Conservation (phyloP, 805 yeast genomes). For the Kodamaea kakaduensis region DNA sequence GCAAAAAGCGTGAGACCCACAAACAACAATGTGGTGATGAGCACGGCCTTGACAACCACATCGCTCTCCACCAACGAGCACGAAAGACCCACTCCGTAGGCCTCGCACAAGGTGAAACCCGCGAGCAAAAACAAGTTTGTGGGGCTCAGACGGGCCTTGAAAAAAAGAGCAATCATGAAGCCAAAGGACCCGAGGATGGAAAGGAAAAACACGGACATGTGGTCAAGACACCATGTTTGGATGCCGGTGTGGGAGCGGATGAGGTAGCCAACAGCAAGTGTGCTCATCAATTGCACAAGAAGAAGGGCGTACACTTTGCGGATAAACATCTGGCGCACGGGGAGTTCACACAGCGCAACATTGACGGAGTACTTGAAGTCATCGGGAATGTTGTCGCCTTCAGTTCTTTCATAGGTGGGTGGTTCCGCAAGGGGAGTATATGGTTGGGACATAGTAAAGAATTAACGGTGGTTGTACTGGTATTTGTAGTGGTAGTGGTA, state of each 20-base stretch:
- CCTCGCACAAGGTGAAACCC: constrained; percentile 70
- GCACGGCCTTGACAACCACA: constrained; percentile 65
- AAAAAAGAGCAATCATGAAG: constrained; percentile 57
- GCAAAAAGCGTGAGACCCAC: constrained; percentile 77
- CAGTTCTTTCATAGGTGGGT: constrained; percentile 15
- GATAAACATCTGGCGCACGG: constrained; percentile 70
- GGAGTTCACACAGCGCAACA: constrained; percentile 73
- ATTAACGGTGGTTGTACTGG: too few relatives aligned
- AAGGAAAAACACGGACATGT: constrained; percentile 57
- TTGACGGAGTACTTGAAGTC: constrained; percentile 80
- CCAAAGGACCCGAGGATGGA: constrained; percentile 59
- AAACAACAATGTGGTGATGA: constrained; percentile 66
- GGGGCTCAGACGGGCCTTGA: constrained; percentile 68
- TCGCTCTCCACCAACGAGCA: constrained; percentile 60
- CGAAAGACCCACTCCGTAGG: constrained; percentile 65
- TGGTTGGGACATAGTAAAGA: constrained; percentile 5
- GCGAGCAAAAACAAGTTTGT: constrained; percentile 55
- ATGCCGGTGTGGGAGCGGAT: constrained; percentile 44
- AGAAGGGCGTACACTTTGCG: constrained; percentile 76
- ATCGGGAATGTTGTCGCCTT: constrained; percentile 49
- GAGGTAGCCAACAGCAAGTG: constrained; percentile 54
- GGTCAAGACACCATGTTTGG: constrained; percentile 51
- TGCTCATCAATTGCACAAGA: constrained; percentile 57
- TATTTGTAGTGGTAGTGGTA: too few relatives aligned
- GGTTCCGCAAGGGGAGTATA: not conserved